These are phyloP conservation scores for Globisporangium splendens DNA, from an alignment of 352 stramenopile species.

Conservation along the genomic window DNA sequence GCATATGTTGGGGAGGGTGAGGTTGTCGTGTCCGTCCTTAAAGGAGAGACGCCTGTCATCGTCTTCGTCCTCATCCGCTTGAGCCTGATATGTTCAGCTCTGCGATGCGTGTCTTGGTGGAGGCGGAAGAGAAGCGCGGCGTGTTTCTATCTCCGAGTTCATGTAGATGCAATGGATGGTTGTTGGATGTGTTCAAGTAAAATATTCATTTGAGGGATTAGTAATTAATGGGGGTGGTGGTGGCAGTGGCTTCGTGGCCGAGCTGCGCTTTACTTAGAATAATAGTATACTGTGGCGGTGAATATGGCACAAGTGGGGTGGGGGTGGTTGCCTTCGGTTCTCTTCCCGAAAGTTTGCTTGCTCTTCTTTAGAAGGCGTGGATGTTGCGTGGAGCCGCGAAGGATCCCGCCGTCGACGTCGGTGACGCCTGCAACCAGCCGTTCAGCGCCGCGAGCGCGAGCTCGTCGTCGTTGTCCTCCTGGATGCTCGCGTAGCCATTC, in stretches of 20 bases:
- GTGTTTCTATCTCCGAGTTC: no score
- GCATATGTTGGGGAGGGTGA: no score
- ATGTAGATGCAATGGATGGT: no score
- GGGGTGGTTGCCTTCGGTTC: slow-evolving; percentile 3
- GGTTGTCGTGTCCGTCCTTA: no score
- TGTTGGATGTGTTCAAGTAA: no score
- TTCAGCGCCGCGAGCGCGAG: slow-evolving; percentile 49
- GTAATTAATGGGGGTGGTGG: no score
- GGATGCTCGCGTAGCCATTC: slow-evolving; percentile 51
- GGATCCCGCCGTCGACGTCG: slow-evolving; percentile 56
- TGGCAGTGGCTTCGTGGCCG: background rate
- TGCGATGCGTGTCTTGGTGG: no score
- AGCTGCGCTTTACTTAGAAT: slow-evolving; percentile 3
- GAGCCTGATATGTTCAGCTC: no score
- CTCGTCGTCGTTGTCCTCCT: slow-evolving; percentile 57
- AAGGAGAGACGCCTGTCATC: no score
- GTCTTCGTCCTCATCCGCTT: no score
- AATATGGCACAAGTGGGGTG: slow-evolving; percentile 1
- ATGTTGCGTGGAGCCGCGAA: slow-evolving; percentile 26
- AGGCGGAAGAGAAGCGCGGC: no score
- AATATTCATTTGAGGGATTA: no score
- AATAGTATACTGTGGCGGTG: slow-evolving; percentile 12
- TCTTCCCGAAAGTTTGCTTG: slow-evolving; percentile 1
- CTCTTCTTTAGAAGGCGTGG: slow-evolving; percentile 16
- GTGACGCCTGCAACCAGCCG: slow-evolving; percentile 60